Evolutionary conservation across 139 green algal genomes (phyloP).

Genomic region (Chlamydomonas sp.): DNA sequence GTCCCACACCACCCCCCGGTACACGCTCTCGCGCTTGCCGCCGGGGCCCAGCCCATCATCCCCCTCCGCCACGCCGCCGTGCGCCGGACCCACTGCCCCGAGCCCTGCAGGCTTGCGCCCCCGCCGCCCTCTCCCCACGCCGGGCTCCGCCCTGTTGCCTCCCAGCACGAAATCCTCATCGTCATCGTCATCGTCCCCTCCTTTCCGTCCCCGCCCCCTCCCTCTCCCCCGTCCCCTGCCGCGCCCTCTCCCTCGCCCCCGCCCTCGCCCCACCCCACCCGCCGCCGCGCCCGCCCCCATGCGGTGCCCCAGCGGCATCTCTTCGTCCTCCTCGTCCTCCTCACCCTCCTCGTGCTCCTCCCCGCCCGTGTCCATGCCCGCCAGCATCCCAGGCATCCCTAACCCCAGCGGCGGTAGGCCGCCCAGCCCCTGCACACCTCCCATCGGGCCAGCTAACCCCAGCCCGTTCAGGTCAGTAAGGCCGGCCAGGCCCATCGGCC

Average conservation of each 20-base stretch:
- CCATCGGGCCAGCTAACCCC: no score
- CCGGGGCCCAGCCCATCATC: constrained; percentile 4
- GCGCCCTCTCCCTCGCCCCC: constrained; percentile 4
- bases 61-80: no score
- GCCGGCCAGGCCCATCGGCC: no score
- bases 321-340: constrained; percentile 17
- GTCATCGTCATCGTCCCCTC: constrained; percentile 4
- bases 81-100: background rate
- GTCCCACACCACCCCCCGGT: constrained; percentile 53
- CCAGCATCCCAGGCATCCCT: background rate
- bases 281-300: no score
- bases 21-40: constrained; percentile 33
- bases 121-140: background rate
- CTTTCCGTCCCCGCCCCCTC: background rate
- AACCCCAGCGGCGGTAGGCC: background rate
- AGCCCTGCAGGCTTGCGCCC: constrained; percentile 2
- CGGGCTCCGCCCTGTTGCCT: background rate
- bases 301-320: background rate
- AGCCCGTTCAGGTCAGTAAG: no score
- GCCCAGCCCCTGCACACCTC: no score
- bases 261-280: background rate
- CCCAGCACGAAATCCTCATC: constrained; percentile 36
- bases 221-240: constrained; percentile 8
- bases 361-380: background rate
- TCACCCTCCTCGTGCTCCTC: background rate